A percentile compares a stretch with the other conserved stretches of the same genome.
Conservation (phyloP, 2,329 filamentous ascomycete genomes). For the Diaporthe australafricana region DNA sequence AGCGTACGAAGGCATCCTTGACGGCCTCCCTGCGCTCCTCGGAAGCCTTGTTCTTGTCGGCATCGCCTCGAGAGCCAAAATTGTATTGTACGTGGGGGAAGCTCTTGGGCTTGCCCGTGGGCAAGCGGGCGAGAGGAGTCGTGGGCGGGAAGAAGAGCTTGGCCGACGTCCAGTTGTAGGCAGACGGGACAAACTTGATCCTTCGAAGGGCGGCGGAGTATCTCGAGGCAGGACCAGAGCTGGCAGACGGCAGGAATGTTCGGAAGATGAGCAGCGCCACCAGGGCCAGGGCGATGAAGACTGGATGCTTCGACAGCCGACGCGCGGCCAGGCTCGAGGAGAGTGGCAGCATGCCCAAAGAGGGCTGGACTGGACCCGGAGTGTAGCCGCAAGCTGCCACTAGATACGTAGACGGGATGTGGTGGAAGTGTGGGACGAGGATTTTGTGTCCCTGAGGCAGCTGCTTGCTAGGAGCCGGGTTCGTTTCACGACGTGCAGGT, state of each 20-base stretch:
- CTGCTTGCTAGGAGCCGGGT: neutral
- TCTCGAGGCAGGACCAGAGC: neutral
- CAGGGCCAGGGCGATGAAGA: conserved; percentile 23
- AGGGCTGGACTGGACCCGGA: neutral
- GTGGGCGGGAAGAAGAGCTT: conserved; percentile 74
- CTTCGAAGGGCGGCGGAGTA: conserved; percentile 9
- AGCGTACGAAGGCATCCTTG: conserved; percentile 54
- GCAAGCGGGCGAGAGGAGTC: conserved; percentile 76
- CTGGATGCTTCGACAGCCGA: conserved; percentile 19
- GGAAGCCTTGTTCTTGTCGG: conserved; percentile 2
- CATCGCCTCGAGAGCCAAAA: conserved; percentile 58
- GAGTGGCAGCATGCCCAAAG: conserved; percentile 14
- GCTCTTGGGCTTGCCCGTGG: conserved; percentile 74
- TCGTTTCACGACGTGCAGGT: neutral
- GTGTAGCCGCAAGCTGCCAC: neutral
- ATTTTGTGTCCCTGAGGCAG: neutral
- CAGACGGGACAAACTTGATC: conserved; percentile 20
- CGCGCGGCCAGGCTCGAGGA: neutral
- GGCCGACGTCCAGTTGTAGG: conserved; percentile 30
- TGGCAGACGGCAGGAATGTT: conserved; percentile 4
- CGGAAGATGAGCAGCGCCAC: conserved; percentile 20
- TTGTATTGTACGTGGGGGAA: conserved; percentile 82
- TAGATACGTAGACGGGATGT: neutral
- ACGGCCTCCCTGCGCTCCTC: conserved; percentile 34
- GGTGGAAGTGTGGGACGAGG: neutral